A percentile compares a stretch with the other conserved stretches of the same genome.
Conservation (phyloP, 2,329 filamentous ascomycete genomes). For the Stagonosporopsis vannaccii region DNA sequence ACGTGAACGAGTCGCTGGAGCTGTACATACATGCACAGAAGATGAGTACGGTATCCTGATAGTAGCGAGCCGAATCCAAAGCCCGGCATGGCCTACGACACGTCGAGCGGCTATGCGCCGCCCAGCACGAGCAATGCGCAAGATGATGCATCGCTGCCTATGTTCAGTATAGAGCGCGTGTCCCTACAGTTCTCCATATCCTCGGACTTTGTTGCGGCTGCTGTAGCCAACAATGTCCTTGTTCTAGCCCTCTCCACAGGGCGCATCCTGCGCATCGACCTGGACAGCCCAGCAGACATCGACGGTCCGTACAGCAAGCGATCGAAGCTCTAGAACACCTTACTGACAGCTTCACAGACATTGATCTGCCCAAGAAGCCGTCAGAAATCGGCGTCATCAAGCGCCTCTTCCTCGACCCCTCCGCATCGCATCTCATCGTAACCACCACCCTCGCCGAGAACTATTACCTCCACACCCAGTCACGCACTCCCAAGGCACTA, state of each 20-base stretch:
- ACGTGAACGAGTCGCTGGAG: conserved; percentile 8
- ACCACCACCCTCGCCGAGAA: conserved; percentile 93
- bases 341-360: conserved; percentile 65
- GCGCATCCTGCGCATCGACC: conserved; percentile 90
- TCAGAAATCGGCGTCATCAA: conserved; percentile 91
- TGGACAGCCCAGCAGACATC: conserved; percentile 93
- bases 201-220: conserved; percentile 93
- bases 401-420: conserved; percentile 96
- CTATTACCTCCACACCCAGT: conserved; percentile 97
- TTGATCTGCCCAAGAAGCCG: conserved; percentile 93
- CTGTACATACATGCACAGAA: conserved; percentile 16
- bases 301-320: conserved; percentile 60
- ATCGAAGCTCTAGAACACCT: neutral
- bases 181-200: conserved; percentile 94
- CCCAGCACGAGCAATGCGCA: conserved; percentile 69
- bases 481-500: conserved; percentile 82
- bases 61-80: conserved; percentile 17
- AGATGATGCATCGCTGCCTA: conserved; percentile 72
- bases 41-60: conserved; percentile 25
- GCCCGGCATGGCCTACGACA: conserved; percentile 70
- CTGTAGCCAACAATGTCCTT: conserved; percentile 97
- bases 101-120: conserved; percentile 75
- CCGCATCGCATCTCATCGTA: conserved; percentile 91
- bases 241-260: conserved; percentile 91
- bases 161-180: conserved; percentile 93